Conservation (phyloP, 108 stramenopile genomes). For the Nitzschia inconspicua region DNA sequence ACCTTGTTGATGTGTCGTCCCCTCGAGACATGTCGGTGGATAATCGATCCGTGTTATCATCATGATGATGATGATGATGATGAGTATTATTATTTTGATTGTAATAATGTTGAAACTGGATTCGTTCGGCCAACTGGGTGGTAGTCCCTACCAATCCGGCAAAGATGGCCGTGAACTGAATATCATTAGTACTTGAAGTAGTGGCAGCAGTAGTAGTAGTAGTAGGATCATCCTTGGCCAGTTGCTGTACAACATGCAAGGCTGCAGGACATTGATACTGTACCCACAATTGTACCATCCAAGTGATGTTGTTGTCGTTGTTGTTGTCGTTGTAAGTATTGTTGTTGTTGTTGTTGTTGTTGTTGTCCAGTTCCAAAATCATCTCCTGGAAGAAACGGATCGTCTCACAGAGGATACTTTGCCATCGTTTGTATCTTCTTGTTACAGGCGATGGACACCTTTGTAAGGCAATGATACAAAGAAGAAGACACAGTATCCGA, state of each 20-base stretch:
- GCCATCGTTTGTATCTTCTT: slow-evolving; percentile 39
- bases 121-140: slow-evolving; percentile 7
- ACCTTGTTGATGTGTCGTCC: not conserved
- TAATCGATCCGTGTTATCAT: too few relatives aligned
- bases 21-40: not conserved
- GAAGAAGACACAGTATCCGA: slow-evolving; percentile 26
- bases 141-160: slow-evolving; percentile 28
- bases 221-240: too few relatives aligned
- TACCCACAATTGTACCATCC: not conserved
- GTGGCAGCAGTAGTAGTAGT: too few relatives aligned
- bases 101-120: not conserved
- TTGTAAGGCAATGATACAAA: slow-evolving; percentile 13
- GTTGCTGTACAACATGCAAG: slow-evolving; percentile 14
- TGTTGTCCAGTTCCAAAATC: not conserved
- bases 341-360: not conserved
- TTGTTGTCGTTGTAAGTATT: not conserved
- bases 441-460: slow-evolving; percentile 14
- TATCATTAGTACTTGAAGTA: slow-evolving; percentile 11
- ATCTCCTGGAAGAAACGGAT: slow-evolving; percentile 29
- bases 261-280: not conserved
- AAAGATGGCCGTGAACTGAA: slow-evolving; percentile 13
- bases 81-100: not conserved
- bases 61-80: too few relatives aligned
- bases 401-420: slow-evolving; percentile 35
- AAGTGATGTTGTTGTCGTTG: not conserved